Base-by-base conservation (phyloP, 306 rosid genomes). In the Medicago lupulina region DNA sequence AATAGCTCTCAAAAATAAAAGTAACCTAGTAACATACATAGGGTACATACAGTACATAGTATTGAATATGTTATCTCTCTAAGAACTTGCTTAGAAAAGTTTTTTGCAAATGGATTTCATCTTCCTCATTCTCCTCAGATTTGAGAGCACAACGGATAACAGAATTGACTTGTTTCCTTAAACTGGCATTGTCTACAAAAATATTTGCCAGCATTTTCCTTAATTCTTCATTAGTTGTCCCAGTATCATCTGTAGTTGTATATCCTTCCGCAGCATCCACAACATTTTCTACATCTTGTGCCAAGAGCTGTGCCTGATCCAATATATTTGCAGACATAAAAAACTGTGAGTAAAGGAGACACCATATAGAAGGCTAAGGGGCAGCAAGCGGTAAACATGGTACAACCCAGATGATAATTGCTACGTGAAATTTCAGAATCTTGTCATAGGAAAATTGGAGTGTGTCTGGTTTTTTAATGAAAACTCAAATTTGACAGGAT, bases 301-400 rank as follows among this genome's bases (percentile, higher is more conserved):
- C 96, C 6, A 92, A 92, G 78, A 95, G 97, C 82, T 92, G 96
- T 64, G 97, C 97, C 99, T 95, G 96, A 76, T 78, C 65, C 72
- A 82, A 75, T 66, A 75, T 66, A 75, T 71, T 71, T 58, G 59
- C 61, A 75, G 49, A 76, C 53, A 62, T 28, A 80, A 61, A 70
- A 75, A 77, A 72, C 38, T 17, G n/a, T 68, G 49, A 80, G 77
- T 61, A 59, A 11, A 44, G 65, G 13, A 13, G 11, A 66, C 71
- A 50, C 73, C 53, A 77, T 44, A 62, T 64, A 73, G 38, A 25
- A 14, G 66, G 68, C 58, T 65, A 64, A n/a, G 36, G 31, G 46
- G 38, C 7, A 65, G 43, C 57, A 65, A 3, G 71, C 31, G 74
- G 50, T 70, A 62, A 51, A 79, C 41, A 69, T 19, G 17, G 71